Evolutionary conservation across 1,284 basidiomycete species (phyloP).

Genomic region (Ceratobasidium papillatum): DNA sequence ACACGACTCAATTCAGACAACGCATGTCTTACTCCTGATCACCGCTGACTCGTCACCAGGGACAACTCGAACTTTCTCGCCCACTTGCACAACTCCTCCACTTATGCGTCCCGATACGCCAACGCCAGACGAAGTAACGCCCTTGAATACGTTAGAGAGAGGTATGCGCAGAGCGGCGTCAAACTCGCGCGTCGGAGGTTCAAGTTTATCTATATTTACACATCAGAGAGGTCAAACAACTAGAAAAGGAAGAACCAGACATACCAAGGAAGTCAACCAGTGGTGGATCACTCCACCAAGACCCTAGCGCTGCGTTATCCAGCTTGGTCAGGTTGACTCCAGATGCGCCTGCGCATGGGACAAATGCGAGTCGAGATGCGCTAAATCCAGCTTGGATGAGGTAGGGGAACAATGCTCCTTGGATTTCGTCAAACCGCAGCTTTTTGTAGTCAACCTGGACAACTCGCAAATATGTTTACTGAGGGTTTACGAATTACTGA

Average conservation of each 20-base stretch:
- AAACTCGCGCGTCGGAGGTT: slow-evolving; percentile 83
- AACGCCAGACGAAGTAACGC: slow-evolving; percentile 72
- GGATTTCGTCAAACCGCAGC: slow-evolving; percentile 87
- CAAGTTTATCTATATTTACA: slow-evolving; percentile 69
- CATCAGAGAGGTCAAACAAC: not conserved
- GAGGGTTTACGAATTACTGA: slow-evolving; percentile 1
- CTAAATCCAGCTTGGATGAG: slow-evolving; percentile 88
- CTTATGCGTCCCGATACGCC: slow-evolving; percentile 89
- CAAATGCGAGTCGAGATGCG: slow-evolving; percentile 78
- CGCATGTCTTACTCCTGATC: slow-evolving; percentile 71
- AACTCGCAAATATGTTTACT: slow-evolving; percentile 22
- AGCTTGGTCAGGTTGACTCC: slow-evolving; percentile 83
- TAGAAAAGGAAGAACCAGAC: not conserved
- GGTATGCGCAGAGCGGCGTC: slow-evolving; percentile 85
- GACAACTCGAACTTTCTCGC: slow-evolving; percentile 84
- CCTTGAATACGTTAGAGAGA: slow-evolving; percentile 94
- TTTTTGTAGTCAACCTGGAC: slow-evolving; percentile 83
- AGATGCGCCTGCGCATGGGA: slow-evolving; percentile 89
- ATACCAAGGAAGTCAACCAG: slow-evolving; percentile 65
- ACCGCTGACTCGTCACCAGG: slow-evolving; percentile 92
- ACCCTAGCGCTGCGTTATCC: slow-evolving; percentile 60
- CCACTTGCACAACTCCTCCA: slow-evolving; percentile 90
- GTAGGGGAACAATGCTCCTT: slow-evolving; percentile 78
- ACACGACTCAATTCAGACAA: not conserved
- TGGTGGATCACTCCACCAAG: slow-evolving; percentile 90